Evolutionary conservation across 208 protist species (phyloP).

Genomic region (Angomonas deanei): DNA sequence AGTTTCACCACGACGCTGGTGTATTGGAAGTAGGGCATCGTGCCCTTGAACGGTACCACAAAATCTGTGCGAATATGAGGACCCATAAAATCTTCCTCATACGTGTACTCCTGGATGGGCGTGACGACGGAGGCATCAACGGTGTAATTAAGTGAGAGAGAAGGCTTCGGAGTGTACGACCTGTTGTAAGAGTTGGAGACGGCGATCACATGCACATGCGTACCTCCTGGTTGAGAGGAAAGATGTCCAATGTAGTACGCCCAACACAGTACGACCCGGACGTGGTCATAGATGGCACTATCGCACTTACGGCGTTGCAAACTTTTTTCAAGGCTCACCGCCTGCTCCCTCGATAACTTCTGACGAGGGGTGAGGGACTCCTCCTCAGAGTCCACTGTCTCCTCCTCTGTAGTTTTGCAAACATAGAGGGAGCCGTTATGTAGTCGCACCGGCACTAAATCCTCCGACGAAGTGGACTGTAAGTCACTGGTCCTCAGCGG

Average conservation of each 20-base stretch:
- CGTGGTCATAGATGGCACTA: background rate
- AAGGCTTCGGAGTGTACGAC: too few relatives aligned
- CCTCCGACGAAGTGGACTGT: background rate
- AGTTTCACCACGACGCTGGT: background rate
- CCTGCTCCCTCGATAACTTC: background rate
- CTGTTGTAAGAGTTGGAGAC: background rate
- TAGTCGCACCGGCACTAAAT: background rate
- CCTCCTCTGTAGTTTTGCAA: background rate
- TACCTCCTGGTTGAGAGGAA: background rate
- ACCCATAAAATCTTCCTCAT: background rate
- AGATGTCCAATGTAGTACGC: background rate
- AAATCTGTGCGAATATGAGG: background rate
- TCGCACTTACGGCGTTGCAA: background rate
- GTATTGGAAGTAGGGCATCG: background rate
- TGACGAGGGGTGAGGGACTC: background rate
- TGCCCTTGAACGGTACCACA: background rate
- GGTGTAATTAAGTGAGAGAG: too few relatives aligned
- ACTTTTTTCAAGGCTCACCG: background rate
- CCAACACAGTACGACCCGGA: background rate
- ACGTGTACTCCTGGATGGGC: background rate
- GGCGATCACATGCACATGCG: too few relatives aligned
- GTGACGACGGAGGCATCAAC: too few relatives aligned
- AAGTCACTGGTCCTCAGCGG: background rate
- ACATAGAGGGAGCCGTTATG: background rate
- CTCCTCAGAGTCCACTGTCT: background rate